Evolutionary conservation across 2,329 filamentous ascomycete species (phyloP), one percentile per base, ranked within the genome.

Genomic region (Helotiales sp.): DNA sequence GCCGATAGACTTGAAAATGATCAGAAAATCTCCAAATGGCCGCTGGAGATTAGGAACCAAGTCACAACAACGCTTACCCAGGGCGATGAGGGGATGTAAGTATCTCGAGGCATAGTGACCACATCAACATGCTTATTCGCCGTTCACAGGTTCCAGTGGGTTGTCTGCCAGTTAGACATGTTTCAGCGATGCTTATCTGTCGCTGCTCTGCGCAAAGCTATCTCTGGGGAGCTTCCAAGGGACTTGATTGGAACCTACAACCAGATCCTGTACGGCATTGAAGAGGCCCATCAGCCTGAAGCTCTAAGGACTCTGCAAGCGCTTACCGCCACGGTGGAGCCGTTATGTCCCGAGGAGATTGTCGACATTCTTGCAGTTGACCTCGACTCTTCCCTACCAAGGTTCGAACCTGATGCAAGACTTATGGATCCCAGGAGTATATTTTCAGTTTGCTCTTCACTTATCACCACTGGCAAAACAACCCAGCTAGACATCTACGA

Each of bases 211-310:
- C 60, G 62, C 42, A 67, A 65, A 64, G 68, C 66, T 58, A 73
- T 72, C 12, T 61, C 70, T 34, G 59, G 59, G 24, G 52, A 48
- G 2, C 65, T 75, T 4, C 69, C 75, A 1, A 69, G 57, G 46
- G 66, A 62, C 15, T 57, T 76, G 12, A 67, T 73, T 31, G 66
- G 72, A 15, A 74, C 72, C 6, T 75, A 75, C 49, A 64, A 66
- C 17, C 67, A 70, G 27, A 74, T 76, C 36, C 58, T 73, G 7
- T 31, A 36, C 2, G 60, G 56, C 4, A 71, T 73, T 38, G 55
- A 66, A 30, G 54, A 64, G 1, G 47, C 22, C 2, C 40, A 64
- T 56, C 36, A 55, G 19, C 10, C 50, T 27, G 52, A 63, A 29
- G 64, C 64, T 3, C 34, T 62, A 17, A 62, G 50, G 8, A 60